Conservation (phyloP, 164 flowering plant genomes). For the Nelumbo lutea region DNA sequence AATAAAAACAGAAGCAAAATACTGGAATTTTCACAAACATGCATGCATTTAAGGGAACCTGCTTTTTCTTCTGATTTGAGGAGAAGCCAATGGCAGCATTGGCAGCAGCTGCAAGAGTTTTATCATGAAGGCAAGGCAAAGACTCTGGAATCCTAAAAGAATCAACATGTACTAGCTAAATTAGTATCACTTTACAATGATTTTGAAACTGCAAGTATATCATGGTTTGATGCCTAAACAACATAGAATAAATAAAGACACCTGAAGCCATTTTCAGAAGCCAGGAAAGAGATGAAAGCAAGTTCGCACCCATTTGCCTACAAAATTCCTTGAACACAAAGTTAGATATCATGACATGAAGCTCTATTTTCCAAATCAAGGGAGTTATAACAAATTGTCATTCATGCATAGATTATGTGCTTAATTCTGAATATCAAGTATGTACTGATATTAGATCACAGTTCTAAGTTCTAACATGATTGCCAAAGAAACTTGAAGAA, state of each 20-base stretch:
- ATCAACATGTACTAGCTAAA: background rate
- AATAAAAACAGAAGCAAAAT: constrained; percentile 8
- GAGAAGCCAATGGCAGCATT: constrained; percentile 53
- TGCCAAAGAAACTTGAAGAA: no score
- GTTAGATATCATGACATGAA: constrained; percentile 1
- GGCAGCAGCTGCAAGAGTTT: constrained; percentile 91
- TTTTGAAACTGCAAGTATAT: background rate
- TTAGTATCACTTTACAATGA: constrained; percentile 4
- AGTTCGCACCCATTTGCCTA: constrained; percentile 77
- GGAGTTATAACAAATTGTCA: no score
- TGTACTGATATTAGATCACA: background rate
- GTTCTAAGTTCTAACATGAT: background rate
- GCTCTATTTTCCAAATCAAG: background rate
- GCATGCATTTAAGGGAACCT: constrained; percentile 37
- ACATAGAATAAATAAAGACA: constrained; percentile 20
- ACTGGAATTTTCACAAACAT: background rate
- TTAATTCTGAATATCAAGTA: background rate
- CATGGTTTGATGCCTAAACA: constrained; percentile 1
- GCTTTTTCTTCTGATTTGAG: constrained; percentile 51
- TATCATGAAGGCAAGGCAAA: constrained; percentile 79
- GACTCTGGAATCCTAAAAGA: constrained; percentile 56
- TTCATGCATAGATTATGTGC: no score
- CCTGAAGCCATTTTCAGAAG: constrained; percentile 57
- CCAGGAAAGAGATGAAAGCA: constrained; percentile 62
- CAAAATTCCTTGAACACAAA: constrained; percentile 2